Evolutionary conservation across 2,329 filamentous ascomycete genomes (phyloP).

Genomic region (Pestalotiopsis fici): DNA sequence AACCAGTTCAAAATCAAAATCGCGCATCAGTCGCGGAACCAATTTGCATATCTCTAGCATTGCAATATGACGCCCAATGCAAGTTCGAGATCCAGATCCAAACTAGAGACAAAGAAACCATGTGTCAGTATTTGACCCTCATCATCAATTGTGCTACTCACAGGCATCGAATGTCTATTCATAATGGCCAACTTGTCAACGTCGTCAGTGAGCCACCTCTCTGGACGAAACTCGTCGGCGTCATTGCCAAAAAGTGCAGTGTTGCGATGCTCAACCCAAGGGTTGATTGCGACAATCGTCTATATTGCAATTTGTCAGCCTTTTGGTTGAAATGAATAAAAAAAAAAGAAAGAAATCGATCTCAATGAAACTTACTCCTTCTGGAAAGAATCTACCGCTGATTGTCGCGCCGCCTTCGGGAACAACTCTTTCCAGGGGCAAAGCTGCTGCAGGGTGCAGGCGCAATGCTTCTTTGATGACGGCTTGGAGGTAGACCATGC

Average conservation of each 20-base stretch:
- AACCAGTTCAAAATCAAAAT: constrained; percentile 34
- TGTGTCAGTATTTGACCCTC: not conserved
- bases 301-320: not conserved
- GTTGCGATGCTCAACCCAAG: constrained; percentile 35
- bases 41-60: constrained; percentile 44
- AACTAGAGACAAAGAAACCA: constrained; percentile 26
- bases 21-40: constrained; percentile 35
- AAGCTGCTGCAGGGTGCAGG: constrained; percentile 21
- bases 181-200: constrained; percentile 23
- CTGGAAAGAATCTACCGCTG: constrained; percentile 26
- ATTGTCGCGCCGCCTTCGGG: constrained; percentile 24
- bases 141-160: constrained; percentile 16
- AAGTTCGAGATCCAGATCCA: constrained; percentile 41
- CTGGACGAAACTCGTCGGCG: constrained; percentile 35
- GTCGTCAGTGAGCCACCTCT: constrained; percentile 38
- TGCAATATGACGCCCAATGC: constrained; percentile 45
- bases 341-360: no score
- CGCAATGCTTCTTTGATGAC: constrained; percentile 54
- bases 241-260: constrained; percentile 30
- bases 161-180: constrained; percentile 34
- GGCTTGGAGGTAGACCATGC: constrained; percentile 48
- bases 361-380: constrained; percentile 14
- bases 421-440: constrained; percentile 24
- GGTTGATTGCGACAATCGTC: constrained; percentile 34
- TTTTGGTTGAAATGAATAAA: no score